Base-by-base conservation (phyloP, 1,284 basidiomycete genomes). In the Apiotrichum veenhuisii region DNA sequence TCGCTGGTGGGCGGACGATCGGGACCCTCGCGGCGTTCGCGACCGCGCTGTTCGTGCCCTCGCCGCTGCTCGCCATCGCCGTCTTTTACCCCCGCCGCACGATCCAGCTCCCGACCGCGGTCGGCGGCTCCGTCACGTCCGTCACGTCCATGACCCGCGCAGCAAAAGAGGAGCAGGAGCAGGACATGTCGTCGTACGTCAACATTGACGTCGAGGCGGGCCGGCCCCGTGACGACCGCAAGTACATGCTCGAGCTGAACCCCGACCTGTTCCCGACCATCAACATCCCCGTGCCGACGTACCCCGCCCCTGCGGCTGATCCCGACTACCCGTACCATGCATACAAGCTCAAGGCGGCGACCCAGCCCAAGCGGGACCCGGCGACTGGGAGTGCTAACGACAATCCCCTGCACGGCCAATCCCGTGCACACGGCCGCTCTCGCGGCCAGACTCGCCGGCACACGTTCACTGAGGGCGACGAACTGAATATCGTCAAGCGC, bases 21-120 rank as follows among this genome's bases (percentile, higher is more conserved):
- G 54, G 55, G 3, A 55, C 64, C 7, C 53, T 61, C 2, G 41
- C 52, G 18, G 55, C 69, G 0, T 72, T 64, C 50, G 61, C 70
- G 26, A 45, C 66, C 26, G 61, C 66, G 9, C 36, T 71, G n/a
- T 30, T 69, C 17, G n/a, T 71, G 12, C 69, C 71, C 0, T 54
- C 66, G 1, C 66, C 66, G 7, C 11, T 67, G 10, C 59, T 72
- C 43, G 55, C 55, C 12, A 23, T 70, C 33, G 56, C 61, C 12
- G 15, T 40, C 15, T 50, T 38, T 11, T 66, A 38, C 36, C 36
- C 48, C 12, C 48, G 20, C 20, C 25, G 14, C 27, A 8, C 27
- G 45, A 11, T 22, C 8, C 45, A 2, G 20, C 33, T 23, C n/a
- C 12, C 50, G 7, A 30, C 12, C n/a, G n/a, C n/a, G n/a, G n/a